These are phyloP conservation scores for Rubroshorea leprosula DNA, from an alignment of 345 rosid species.

Conservation along the genomic window DNA sequence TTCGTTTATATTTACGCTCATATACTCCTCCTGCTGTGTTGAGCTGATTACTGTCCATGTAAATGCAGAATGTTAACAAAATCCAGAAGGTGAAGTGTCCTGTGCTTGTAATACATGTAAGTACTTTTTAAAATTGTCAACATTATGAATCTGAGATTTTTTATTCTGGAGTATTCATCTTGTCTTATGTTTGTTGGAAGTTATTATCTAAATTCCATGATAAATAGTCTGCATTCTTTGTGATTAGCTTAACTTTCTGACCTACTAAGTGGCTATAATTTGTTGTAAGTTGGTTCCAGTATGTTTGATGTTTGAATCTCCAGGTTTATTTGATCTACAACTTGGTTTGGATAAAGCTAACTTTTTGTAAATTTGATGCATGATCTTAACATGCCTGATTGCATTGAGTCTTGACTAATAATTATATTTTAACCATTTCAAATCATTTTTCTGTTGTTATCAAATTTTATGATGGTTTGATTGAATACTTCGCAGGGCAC, in stretches of 20 bases:
- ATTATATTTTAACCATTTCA: neutral
- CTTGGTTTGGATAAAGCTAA: neutral
- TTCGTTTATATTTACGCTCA: too few relatives aligned
- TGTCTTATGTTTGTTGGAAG: neutral
- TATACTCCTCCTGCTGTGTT: conserved; percentile 9
- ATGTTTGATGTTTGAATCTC: neutral
- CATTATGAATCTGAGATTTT: neutral
- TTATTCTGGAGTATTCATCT: neutral
- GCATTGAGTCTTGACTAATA: neutral
- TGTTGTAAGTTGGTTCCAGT: too few relatives aligned
- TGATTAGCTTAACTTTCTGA: neutral
- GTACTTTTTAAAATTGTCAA: conserved; percentile 18
- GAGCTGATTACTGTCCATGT: conserved; percentile 9
- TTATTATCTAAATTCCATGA: neutral
- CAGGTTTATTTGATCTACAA: neutral
- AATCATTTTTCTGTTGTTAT: neutral
- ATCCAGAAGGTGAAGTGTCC: conserved; percentile 86
- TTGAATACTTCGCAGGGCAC: conserved; percentile 56
- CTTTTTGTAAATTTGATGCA: neutral
- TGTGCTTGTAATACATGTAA: conserved; percentile 93
- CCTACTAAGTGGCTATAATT: too few relatives aligned
- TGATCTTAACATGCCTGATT: neutral
- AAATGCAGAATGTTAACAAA: conserved; percentile 74
- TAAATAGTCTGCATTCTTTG: too few relatives aligned
- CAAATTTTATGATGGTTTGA: neutral